Evolutionary conservation across 2,329 filamentous ascomycete species (phyloP), one percentile per base, ranked within the genome.

Genomic region (Mollisia scopiformis): DNA sequence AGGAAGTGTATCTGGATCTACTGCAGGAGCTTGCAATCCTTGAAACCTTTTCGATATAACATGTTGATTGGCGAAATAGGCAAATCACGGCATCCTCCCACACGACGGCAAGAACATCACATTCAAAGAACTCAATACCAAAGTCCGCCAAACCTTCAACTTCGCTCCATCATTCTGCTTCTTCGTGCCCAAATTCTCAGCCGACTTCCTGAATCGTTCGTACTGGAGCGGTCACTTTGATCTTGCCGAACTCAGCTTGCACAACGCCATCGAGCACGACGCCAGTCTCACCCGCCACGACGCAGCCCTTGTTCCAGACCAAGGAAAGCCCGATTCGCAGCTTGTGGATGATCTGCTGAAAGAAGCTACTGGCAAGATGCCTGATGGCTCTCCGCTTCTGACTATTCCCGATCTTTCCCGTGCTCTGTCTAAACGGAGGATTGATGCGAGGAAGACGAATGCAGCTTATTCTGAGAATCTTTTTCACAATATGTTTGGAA

Each of bases 61-160:
- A n/a, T n/a, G n/a, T n/a, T n/a, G n/a, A n/a, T n/a, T n/a, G n/a
- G n/a, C n/a, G n/a, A n/a, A n/a, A n/a, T n/a, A n/a, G n/a, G n/a
- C 77, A 19, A 79, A 79, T 62, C 73, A 79, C 43, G 75, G 74
- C 3, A 77, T 76, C 57, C 74, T 79, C 19, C 76, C 76, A 0
- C 77, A 75, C 47, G 66, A 78, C 47, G 77, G 76, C 14, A 66
- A 65, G 31, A 70, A 75, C 57, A 69, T 77, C 57, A 71, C 68
- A 8, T 69, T 68, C 41, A 65, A 68, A 66, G 59, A 62, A 11
- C 61, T 65, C n/a, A 63, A 62, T 39, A 53, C 46, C 33, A 53
- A 46, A 11, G 60, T 60, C 6, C 61, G 41, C 11, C 58, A 67
- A 50, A 61, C 49, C 16, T 57, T 58, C 28, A 55, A 60, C 37